These are phyloP conservation scores for Camillea tinctor DNA, from an alignment of 2,329 filamentous ascomycete genomes.

Conservation along the genomic window DNA sequence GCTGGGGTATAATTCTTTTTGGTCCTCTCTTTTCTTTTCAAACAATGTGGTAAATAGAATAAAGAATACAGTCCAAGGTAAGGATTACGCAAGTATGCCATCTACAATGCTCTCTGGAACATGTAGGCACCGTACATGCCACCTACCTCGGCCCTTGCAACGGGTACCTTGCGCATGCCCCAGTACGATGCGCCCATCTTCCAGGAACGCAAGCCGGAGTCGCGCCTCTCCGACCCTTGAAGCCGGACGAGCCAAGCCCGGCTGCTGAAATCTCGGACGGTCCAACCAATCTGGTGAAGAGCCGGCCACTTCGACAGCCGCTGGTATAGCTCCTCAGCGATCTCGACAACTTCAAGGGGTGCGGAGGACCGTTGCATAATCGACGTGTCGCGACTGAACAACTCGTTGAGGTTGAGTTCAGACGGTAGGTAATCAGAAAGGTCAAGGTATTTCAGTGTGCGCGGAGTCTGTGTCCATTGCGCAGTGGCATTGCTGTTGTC, in stretches of 20 bases:
- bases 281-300: slow-evolving; percentile 66
- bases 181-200: slow-evolving; percentile 84
- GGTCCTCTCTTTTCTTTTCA: not conserved
- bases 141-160: slow-evolving; percentile 86
- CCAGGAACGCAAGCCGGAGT: slow-evolving; percentile 65
- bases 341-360: slow-evolving; percentile 74
- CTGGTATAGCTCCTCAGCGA: slow-evolving; percentile 66
- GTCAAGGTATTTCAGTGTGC: slow-evolving; percentile 72
- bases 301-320: slow-evolving; percentile 62
- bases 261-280: slow-evolving; percentile 65
- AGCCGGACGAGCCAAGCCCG: slow-evolving; percentile 66
- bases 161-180: slow-evolving; percentile 90
- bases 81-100: not conserved
- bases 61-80: not conserved
- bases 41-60: not conserved
- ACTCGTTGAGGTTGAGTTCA: slow-evolving; percentile 57
- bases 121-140: slow-evolving; percentile 82
- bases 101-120: slow-evolving; percentile 58
- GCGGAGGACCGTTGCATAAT: slow-evolving; percentile 60
- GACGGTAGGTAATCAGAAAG: slow-evolving; percentile 68
- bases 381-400: slow-evolving; percentile 49
- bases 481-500: slow-evolving; percentile 29
- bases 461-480: slow-evolving; percentile 48
- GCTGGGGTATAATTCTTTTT: not conserved
- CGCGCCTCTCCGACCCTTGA: slow-evolving; percentile 39